Evolutionary conservation across 257 asterid genomes (phyloP).

Genomic region (Catharanthus roseus): DNA sequence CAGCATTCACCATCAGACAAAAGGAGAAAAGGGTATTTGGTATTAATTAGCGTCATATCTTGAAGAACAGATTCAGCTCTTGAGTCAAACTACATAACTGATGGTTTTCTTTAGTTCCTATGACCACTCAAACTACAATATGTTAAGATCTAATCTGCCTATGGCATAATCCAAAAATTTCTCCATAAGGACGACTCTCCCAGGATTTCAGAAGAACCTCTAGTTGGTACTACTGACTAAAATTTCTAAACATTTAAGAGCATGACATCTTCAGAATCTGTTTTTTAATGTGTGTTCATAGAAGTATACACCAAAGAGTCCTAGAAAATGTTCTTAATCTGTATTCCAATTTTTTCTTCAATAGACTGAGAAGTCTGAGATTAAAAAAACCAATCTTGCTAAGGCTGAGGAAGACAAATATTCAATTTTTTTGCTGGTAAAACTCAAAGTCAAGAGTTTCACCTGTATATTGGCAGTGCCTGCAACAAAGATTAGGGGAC

Average conservation of each 20-base stretch:
- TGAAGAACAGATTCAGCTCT: background rate
- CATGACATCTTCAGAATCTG: background rate
- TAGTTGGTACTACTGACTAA: background rate
- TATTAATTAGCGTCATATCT: background rate
- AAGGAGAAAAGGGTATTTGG: background rate
- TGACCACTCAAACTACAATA: background rate
- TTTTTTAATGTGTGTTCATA: background rate
- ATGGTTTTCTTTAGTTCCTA: background rate
- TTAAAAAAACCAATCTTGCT: background rate
- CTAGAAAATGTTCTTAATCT: background rate
- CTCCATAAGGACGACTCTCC: background rate
- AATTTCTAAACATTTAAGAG: background rate
- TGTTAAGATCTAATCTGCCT: background rate
- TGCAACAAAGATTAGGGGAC: conserved; percentile 59
- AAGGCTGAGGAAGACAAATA: background rate
- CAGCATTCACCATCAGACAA: background rate
- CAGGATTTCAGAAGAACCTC: background rate
- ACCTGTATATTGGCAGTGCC: conserved; percentile 88
- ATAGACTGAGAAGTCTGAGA: background rate
- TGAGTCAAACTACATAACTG: background rate
- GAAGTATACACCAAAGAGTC: background rate
- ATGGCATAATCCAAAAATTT: background rate
- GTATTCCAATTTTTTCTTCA: background rate
- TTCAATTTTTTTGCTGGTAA: background rate
- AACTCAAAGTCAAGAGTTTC: background rate